These are phyloP conservation scores for Phytophthora constricta DNA, from an alignment of 352 stramenopile species.

Conservation along the genomic window DNA sequence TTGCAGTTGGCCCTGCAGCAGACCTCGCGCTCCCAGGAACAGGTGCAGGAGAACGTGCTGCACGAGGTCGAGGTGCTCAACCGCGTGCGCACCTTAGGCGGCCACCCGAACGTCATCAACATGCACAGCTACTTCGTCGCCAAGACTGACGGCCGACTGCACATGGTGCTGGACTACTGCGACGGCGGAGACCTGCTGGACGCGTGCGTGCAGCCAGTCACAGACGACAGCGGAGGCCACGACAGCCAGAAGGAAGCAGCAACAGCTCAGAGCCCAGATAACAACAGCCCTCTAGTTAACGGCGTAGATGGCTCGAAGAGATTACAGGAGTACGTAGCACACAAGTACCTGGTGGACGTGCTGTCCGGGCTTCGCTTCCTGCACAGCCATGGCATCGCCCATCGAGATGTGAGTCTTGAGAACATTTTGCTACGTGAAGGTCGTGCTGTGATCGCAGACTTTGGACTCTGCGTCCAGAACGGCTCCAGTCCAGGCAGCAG, in stretches of 20 bases:
- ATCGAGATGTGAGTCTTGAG: conserved; percentile 97
- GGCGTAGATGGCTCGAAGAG: conserved; percentile 35
- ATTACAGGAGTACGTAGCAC: conserved; percentile 54
- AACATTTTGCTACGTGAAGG: conserved; percentile 93
- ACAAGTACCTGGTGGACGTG: conserved; percentile 74
- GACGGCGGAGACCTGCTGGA: conserved; percentile 77
- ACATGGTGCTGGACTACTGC: conserved; percentile 84
- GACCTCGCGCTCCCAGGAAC: conserved; percentile 52
- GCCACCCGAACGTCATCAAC: conserved; percentile 76
- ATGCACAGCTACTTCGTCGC: conserved; percentile 75
- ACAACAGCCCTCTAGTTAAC: conserved; percentile 21
- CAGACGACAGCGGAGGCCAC: conserved; percentile 2
- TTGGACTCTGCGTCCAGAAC: conserved; percentile 74
- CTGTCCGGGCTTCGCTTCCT: conserved; percentile 68
- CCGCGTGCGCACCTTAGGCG: conserved; percentile 54
- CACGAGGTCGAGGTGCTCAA: conserved; percentile 74
- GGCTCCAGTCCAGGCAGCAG: not conserved
- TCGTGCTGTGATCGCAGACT: conserved; percentile 70
- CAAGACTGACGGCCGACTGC: conserved; percentile 49
- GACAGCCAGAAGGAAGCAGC: not conserved
- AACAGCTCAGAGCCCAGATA: not conserved
- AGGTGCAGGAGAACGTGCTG: conserved; percentile 74
- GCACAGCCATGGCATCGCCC: conserved; percentile 76
- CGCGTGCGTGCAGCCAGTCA: conserved; percentile 44
- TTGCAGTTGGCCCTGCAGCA: conserved; percentile 61